Evolutionary conservation across 2,329 filamentous ascomycete genomes (phyloP).

Genomic region (Magnaporthiopsis rhizophila): DNA sequence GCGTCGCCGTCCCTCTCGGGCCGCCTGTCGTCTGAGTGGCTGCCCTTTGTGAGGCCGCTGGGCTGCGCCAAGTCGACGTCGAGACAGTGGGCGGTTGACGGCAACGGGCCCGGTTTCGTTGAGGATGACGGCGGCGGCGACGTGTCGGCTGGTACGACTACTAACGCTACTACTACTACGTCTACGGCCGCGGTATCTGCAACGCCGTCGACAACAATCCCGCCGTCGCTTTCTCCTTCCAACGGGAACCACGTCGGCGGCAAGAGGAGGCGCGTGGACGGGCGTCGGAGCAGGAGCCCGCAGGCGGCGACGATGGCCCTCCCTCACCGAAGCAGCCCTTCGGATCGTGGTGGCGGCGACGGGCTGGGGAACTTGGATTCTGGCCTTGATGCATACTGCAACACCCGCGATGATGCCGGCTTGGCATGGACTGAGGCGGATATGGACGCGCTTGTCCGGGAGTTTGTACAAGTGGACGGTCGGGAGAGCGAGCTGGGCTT

Average conservation of each 20-base stretch:
- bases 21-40: slow-evolving; percentile 25
- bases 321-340: not conserved
- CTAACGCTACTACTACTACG: too few relatives aligned
- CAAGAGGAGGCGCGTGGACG: not conserved
- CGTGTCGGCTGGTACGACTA: too few relatives aligned
- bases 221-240: too few relatives aligned
- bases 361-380: not conserved
- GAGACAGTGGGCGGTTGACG: not conserved
- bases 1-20: too few relatives aligned
- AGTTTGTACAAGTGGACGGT: not conserved
- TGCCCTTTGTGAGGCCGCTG: slow-evolving; percentile 29
- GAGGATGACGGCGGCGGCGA: not conserved
- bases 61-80: slow-evolving; percentile 12
- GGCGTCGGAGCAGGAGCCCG: not conserved
- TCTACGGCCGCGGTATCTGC: not conserved
- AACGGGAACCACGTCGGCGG: not conserved
- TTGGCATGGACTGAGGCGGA: not conserved
- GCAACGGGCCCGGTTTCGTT: not conserved
- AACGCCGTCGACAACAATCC: not conserved
- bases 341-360: not conserved
- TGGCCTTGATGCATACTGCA: not conserved
- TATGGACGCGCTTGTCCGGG: not conserved
- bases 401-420: too few relatives aligned
- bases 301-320: not conserved
- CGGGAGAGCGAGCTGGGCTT: not conserved